A percentile compares a stretch with the other conserved stretches of the same genome.
Conservation (phyloP, 345 rosid genomes). For the Gynandropsis gynandra region DNA sequence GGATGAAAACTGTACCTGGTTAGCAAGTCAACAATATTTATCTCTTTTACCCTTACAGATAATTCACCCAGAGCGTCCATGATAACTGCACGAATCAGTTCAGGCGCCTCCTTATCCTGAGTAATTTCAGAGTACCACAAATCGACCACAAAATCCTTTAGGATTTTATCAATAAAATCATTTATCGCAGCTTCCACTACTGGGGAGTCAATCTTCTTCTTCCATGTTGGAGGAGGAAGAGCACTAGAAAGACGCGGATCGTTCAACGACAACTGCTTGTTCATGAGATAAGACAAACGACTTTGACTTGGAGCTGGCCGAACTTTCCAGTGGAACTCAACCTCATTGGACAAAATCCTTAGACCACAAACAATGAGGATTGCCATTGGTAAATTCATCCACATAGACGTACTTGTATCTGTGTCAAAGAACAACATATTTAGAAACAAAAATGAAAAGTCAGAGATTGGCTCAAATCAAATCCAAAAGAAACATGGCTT, state of each 20-base stretch:
- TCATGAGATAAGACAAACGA: conserved; percentile 51
- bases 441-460: neutral
- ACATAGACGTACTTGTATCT: conserved; percentile 94
- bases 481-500: too few relatives aligned
- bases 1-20: conserved; percentile 42
- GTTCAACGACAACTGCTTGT: conserved; percentile 67
- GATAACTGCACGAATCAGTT: conserved; percentile 67
- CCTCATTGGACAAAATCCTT: conserved; percentile 48
- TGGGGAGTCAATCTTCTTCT: conserved; percentile 78
- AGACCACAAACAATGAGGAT: conserved; percentile 42
- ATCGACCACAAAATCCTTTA: conserved; percentile 78
- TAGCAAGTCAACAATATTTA: conserved; percentile 77
- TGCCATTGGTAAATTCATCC: conserved; percentile 90
- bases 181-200: conserved; percentile 67
- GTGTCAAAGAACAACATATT: conserved; percentile 21
- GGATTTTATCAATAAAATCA: conserved; percentile 67
- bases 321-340: conserved; percentile 76
- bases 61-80: conserved; percentile 90
- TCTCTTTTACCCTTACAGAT: conserved; percentile 71
- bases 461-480: neutral
- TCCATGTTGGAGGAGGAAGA: conserved; percentile 63
- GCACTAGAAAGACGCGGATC: conserved; percentile 59
- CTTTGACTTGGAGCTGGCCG: conserved; percentile 21
- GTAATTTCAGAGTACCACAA: conserved; percentile 93
- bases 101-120: conserved; percentile 80